These are phyloP conservation scores for Fusarium praegraminearum DNA, from an alignment of 2,329 filamentous ascomycete genomes.

Conservation along the genomic window DNA sequence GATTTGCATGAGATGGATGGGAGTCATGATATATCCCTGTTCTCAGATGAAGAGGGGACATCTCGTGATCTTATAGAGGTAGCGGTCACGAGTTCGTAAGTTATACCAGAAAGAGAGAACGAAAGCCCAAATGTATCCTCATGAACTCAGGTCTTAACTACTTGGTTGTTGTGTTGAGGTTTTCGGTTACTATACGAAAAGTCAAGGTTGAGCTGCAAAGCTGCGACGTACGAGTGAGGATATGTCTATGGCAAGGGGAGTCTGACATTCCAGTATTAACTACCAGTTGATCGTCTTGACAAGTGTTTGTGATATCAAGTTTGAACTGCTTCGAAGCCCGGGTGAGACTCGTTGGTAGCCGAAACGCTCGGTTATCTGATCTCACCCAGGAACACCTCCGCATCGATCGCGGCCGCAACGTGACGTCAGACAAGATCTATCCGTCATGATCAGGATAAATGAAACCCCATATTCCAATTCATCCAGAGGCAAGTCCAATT, in stretches of 20 bases:
- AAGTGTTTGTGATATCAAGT: background rate
- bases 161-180: background rate
- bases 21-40: background rate
- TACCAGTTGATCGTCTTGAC: background rate
- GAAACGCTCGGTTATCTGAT: background rate
- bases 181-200: no score
- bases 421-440: background rate
- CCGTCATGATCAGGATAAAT: conserved; percentile 2
- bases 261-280: background rate
- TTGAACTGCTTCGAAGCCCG: background rate
- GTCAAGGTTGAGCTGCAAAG: no score
- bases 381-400: background rate
- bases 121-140: accelerated
- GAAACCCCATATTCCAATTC: background rate
- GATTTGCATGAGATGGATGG: background rate
- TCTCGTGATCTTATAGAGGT: background rate
- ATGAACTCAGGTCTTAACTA: background rate
- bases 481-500: background rate
- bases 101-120: background rate
- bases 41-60: background rate
- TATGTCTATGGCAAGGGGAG: no score
- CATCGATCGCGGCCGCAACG: background rate
- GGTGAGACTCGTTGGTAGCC: background rate
- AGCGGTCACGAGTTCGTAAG: background rate
- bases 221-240: no score